phyloP scores from a whole-genome alignment of 345 rosid species.

The Psidium guajava region DNA sequence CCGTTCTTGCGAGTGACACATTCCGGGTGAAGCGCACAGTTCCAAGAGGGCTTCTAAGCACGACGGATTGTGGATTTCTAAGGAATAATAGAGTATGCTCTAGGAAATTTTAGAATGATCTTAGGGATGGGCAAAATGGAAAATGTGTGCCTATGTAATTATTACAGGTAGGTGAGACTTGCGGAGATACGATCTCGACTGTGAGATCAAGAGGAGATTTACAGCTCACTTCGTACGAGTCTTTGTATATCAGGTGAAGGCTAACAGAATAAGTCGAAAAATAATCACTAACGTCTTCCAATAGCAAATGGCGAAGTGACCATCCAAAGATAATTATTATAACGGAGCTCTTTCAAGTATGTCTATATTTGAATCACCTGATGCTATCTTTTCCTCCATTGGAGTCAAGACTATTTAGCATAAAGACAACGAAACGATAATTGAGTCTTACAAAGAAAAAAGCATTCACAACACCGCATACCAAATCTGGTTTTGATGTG shows the following conservation, averaged over 20 bases:
- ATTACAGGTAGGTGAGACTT: too few species aligned
- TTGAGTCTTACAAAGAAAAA: neutral
- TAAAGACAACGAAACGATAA: neutral
- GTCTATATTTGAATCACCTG: neutral
- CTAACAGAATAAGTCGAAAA: neutral
- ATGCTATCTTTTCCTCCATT: neutral
- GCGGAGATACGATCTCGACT: too few species aligned
- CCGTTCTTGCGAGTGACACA: too few species aligned
- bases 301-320: neutral
- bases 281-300: neutral
- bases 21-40: too few species aligned
- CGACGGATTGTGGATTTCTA: too few species aligned
- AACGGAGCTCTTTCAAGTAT: neutral
- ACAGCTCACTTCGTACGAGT: too few species aligned
- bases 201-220: too few species aligned
- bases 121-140: too few species aligned
- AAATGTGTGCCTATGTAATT: too few species aligned
- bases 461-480: neutral
- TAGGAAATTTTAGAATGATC: too few species aligned
- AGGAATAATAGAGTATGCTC: too few species aligned
- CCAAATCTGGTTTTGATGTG: neutral
- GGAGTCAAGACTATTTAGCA: neutral
- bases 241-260: neutral
- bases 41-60: too few species aligned
- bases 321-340: neutral